These are phyloP conservation scores for Boletus rubropictus DNA, from an alignment of 768 basidiomycete genomes.

Conservation along the genomic window DNA sequence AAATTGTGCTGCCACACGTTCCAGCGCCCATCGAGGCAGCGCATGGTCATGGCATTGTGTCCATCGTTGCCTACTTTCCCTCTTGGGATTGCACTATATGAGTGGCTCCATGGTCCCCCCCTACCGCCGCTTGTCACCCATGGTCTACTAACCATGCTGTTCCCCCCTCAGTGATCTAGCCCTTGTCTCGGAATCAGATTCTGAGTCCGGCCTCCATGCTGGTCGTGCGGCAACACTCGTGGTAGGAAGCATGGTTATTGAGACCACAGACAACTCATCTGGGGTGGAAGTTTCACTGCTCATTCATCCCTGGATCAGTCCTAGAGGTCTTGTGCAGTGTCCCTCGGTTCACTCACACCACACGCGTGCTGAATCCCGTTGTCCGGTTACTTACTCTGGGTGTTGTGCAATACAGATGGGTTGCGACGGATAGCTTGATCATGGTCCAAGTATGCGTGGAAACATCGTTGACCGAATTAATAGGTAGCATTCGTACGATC, in stretches of 20 bases:
- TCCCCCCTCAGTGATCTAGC: no score
- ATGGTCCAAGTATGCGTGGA: not conserved
- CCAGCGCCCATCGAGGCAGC: no score
- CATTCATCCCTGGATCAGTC: not conserved
- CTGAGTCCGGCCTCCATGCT: no score
- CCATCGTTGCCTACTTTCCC: no score
- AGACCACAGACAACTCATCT: not conserved
- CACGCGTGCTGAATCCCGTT: not conserved
- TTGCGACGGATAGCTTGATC: not conserved
- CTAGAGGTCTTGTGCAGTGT: not conserved
- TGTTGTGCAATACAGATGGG: not conserved
- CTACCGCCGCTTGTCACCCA: no score
- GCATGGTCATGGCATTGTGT: no score
- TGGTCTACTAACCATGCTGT: no score
- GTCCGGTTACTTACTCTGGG: not conserved
- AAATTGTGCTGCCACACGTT: no score
- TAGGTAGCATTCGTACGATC: not conserved
- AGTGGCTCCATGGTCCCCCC: no score
- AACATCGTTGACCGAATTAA: not conserved
- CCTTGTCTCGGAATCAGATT: no score
- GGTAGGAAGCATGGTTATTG: not conserved
- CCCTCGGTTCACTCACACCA: not conserved
- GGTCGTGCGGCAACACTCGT: not conserved
- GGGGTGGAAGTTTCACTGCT: not conserved
- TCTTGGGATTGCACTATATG: no score